These are phyloP conservation scores for Alternaria sp. DNA, from an alignment of 2,329 filamentous ascomycete genomes.

Conservation along the genomic window DNA sequence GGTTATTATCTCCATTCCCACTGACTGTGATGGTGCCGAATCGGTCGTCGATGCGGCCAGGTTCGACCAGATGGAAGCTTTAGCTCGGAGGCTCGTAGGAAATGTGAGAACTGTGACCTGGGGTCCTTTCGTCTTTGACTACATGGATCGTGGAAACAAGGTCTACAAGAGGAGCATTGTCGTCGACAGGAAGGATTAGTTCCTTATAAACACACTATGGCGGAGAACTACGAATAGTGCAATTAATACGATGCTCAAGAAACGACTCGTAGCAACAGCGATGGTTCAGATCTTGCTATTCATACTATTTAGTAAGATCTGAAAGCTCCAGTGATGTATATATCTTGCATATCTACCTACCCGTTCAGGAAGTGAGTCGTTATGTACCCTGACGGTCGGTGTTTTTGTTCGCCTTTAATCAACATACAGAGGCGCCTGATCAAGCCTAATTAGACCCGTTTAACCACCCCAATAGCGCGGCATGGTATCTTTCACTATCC, in stretches of 20 bases:
- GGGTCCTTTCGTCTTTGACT: background rate
- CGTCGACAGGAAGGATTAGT: background rate
- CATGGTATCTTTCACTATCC: conserved; percentile 58
- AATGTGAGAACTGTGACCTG: background rate
- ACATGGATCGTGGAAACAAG: background rate
- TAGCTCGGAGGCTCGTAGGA: background rate
- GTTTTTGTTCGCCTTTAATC: too few species aligned
- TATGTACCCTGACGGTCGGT: background rate
- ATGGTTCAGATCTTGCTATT: background rate
- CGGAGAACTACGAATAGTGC: background rate
- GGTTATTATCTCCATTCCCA: background rate
- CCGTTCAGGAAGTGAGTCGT: background rate
- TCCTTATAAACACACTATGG: background rate
- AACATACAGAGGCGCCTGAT: background rate
- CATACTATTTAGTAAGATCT: background rate
- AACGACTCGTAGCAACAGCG: background rate
- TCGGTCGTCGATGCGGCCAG: background rate
- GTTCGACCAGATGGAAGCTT: background rate
- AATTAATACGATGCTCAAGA: background rate
- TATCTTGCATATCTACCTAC: background rate
- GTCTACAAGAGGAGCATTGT: background rate
- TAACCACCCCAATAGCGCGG: conserved; percentile 59
- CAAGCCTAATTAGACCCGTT: conserved; percentile 3
- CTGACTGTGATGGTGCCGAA: background rate
- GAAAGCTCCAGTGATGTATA: background rate